phyloP scores from a whole-genome alignment of 768 basidiomycete species.

The Podaxis sp. region DNA sequence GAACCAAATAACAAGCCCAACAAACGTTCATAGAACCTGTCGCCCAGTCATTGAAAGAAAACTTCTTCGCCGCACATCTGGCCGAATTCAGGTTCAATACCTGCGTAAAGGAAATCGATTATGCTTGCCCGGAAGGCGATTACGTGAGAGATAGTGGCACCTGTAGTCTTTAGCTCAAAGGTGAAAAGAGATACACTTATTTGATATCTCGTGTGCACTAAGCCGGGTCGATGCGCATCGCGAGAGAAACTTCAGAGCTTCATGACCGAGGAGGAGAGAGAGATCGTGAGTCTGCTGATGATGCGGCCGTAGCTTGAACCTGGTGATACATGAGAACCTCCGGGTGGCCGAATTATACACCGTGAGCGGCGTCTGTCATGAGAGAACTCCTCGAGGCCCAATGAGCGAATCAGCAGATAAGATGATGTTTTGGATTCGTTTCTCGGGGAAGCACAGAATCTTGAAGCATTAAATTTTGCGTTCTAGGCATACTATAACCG shows the following conservation, averaged over 20 bases:
- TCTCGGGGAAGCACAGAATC: neutral
- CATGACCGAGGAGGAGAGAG: slow-evolving; percentile 1
- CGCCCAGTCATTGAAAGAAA: neutral
- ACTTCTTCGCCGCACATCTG: slow-evolving; percentile 3
- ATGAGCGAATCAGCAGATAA: slow-evolving; percentile 4
- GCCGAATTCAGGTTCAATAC: neutral
- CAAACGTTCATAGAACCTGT: slow-evolving; percentile 7
- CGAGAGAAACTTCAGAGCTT: neutral
- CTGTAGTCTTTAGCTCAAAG: slow-evolving; percentile 1
- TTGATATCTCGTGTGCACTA: neutral
- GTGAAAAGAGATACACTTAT: neutral
- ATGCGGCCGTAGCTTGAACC: neutral
- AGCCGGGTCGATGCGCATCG: neutral
- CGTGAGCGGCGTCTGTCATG: slow-evolving; percentile 10
- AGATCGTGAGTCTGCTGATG: neutral
- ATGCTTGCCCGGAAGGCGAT: neutral
- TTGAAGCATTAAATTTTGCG: neutral
- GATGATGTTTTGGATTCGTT: neutral
- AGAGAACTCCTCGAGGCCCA: neutral
- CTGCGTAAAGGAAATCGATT: neutral
- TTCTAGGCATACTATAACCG: slow-evolving; percentile 2
- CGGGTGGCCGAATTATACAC: neutral
- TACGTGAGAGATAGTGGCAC: slow-evolving; percentile 1
- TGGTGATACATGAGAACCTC: neutral
- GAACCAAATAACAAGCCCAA: slow-evolving; percentile 2